Conservation (phyloP, 2,329 filamentous ascomycete species). For the Fusarium albosuccineum region DNA sequence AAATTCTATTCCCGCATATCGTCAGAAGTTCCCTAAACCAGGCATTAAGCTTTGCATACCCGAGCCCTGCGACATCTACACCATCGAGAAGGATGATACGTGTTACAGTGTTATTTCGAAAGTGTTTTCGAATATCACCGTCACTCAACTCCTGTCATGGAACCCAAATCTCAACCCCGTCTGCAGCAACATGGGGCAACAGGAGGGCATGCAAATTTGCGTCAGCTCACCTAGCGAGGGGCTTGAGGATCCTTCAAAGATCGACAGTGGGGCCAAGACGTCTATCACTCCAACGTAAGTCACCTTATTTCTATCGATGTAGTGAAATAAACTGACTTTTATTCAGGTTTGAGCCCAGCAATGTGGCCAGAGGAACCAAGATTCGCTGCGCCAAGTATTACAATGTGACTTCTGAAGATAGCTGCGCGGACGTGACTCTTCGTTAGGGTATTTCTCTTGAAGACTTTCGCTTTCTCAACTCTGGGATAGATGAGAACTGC, state of each 20-base stretch:
- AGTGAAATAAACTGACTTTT: background rate
- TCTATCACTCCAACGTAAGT: background rate
- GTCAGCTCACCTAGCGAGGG: background rate
- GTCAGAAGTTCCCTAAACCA: background rate
- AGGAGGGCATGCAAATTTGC: constrained; percentile 15
- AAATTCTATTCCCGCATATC: background rate
- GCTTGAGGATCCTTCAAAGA: background rate
- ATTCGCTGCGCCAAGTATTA: constrained; percentile 6
- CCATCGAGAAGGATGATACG: constrained; percentile 3
- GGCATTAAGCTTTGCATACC: constrained; percentile 12
- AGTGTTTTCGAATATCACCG: background rate
- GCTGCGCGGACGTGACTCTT: background rate
- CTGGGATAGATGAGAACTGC: constrained; percentile 3
- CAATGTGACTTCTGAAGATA: background rate
- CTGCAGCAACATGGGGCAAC: constrained; percentile 13
- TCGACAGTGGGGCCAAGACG: background rate
- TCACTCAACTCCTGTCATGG: constrained; percentile 8
- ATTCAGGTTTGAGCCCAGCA: background rate
- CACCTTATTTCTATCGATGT: background rate
- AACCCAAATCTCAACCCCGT: constrained; percentile 11
- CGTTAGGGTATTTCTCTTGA: background rate
- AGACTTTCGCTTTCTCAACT: constrained; percentile 17
- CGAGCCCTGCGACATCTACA: constrained; percentile 10
- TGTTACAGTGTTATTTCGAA: constrained; percentile 1
- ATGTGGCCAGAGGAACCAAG: constrained; percentile 9